phyloP scores from a whole-genome alignment of 768 basidiomycete genomes.

The Vararia minispora region DNA sequence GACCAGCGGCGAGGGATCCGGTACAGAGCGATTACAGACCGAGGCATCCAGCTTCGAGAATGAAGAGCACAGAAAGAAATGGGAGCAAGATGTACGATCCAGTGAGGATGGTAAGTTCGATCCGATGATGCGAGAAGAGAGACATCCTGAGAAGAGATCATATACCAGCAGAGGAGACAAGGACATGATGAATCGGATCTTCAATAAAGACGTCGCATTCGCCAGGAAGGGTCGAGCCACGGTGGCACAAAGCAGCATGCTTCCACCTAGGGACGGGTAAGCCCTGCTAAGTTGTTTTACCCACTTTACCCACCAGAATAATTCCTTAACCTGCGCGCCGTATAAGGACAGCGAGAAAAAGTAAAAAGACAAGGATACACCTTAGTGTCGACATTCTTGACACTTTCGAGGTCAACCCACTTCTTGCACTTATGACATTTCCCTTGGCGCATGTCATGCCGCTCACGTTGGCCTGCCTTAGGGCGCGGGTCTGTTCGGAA shows the following conservation, averaged over 20 bases:
- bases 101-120: too few species aligned
- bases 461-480: slow-evolving; percentile 48
- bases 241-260: slow-evolving; percentile 72
- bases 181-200: too few species aligned
- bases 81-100: too few species aligned
- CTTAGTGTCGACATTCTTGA: slow-evolving; percentile 68
- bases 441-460: slow-evolving; percentile 48
- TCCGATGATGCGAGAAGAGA: too few species aligned
- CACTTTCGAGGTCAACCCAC: slow-evolving; percentile 64
- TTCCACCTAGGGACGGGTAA: slow-evolving; percentile 50
- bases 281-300: background rate
- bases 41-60: too few species aligned
- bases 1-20: too few species aligned
- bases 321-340: slow-evolving; percentile 46
- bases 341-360: background rate
- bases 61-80: too few species aligned
- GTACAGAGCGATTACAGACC: too few species aligned
- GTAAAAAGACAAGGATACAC: slow-evolving; percentile 20
- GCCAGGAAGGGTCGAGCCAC: slow-evolving; percentile 39
- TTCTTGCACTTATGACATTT: slow-evolving; percentile 67
- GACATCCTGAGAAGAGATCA: too few species aligned
- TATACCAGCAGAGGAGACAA: too few species aligned
- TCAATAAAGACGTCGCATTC: slow-evolving; percentile 48
- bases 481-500: slow-evolving; percentile 40
- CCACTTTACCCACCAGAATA: slow-evolving; percentile 51